Evolutionary conservation across 495 filamentous ascomycete species (phyloP).

Genomic region (Neurospora sp.): DNA sequence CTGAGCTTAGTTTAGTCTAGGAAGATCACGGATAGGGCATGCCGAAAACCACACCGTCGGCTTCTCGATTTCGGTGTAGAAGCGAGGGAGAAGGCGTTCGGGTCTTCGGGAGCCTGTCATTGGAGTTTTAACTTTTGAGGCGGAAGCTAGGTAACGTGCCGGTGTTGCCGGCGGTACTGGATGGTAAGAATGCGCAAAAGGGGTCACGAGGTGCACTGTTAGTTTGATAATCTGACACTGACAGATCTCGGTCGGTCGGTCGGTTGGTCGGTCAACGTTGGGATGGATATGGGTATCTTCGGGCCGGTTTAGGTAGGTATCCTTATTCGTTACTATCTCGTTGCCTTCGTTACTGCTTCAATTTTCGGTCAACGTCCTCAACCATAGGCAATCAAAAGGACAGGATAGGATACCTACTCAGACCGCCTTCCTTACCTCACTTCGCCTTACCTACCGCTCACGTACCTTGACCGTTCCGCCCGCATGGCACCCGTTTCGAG

Average conservation of each 20-base stretch:
- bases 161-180: not conserved
- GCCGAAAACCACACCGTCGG: not conserved
- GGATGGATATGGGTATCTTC: not conserved
- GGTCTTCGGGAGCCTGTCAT: not conserved
- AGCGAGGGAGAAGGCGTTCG: not conserved
- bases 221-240: not conserved
- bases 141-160: not conserved
- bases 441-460: not conserved
- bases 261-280: not conserved
- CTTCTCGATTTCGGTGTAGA: not conserved
- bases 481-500: not conserved
- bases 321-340: not conserved
- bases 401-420: not conserved
- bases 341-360: not conserved
- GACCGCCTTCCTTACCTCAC: not conserved
- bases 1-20: not conserved
- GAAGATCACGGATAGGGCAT: not conserved
- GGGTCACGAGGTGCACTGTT: not conserved
- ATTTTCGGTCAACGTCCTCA: not conserved
- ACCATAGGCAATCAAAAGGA: not conserved
- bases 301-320: not conserved
- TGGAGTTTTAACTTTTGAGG: not conserved
- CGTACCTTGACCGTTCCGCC: not conserved
- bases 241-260: not conserved
- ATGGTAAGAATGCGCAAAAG: not conserved